phyloP scores from a whole-genome alignment of 306 rosid genomes.

The Fragaria nilgerrensis region DNA sequence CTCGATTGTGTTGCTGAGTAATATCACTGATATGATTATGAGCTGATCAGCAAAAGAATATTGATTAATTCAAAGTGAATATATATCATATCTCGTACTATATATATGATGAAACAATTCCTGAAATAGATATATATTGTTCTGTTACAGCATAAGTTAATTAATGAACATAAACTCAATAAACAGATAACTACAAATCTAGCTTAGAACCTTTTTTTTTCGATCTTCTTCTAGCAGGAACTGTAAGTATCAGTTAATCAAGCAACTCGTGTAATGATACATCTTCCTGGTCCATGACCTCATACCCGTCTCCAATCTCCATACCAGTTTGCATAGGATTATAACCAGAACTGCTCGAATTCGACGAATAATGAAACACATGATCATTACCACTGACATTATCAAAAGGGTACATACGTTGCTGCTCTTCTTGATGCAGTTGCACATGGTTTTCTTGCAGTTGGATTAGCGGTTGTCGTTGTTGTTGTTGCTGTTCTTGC shows the following conservation, averaged over 20 bases:
- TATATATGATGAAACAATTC: neutral
- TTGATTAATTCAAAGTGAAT: neutral
- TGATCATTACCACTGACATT: neutral
- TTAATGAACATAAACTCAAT: neutral
- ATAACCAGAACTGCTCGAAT: neutral
- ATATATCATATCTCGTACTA: neutral
- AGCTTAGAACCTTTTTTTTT: neutral
- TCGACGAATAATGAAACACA: conserved; percentile 15
- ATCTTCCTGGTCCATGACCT: conserved; percentile 16
- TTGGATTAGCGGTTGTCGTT: neutral
- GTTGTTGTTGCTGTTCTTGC: conserved; percentile 22
- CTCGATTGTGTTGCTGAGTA: neutral
- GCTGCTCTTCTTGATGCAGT: conserved; percentile 9
- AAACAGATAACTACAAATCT: neutral
- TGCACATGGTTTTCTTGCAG: conserved; percentile 7
- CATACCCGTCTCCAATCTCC: conserved; percentile 8
- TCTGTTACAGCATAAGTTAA: conserved; percentile 4
- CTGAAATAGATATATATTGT: conserved; percentile 2
- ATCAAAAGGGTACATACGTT: conserved; percentile 13
- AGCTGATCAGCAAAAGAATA: neutral
- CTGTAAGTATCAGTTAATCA: neutral
- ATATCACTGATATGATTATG: neutral
- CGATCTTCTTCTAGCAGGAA: neutral
- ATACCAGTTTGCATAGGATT: neutral
- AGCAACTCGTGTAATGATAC: conserved; percentile 11